Evolutionary conservation across 1,139 yeast genomes (phyloP), one percentile per base, ranked within the genome.

Genomic region (Suhomyces bolitotheri): DNA sequence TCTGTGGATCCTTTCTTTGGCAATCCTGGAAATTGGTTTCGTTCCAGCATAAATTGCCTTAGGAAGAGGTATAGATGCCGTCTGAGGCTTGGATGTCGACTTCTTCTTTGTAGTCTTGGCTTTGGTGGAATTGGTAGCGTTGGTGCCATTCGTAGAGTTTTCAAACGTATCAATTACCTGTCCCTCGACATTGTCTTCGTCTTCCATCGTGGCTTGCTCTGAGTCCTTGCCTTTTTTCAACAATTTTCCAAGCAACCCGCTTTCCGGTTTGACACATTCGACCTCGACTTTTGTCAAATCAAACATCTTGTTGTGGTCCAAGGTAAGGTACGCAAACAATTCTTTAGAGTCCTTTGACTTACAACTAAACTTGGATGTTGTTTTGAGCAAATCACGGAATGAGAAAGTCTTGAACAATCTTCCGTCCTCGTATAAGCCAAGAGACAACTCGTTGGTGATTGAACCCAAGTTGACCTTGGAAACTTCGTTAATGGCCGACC

Each of bases 381-480:
- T 71, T 25, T 66, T 67, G 13, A 47, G 40, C 21, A 70, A 44
- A 11, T 59, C 63, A 2, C 59, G 54, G 22, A 66, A 36, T 0
- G 53, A 44, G 36, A 63, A 66, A 9, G 71, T 56, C 41, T 67
- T 66, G 50, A 76, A 62, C n/a, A 71, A 57, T 15, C 60, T 45
- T 2, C 76, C 80, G 49, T 79, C 71, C 54, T 84, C 92, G 40
- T 61, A 68, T 20, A 85, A 56, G 7, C 71, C 71, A 32, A 85
- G 38, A 3, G 56, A 48, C 17, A 73, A 49, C 6, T 60, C 58
- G 12, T 64, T 62, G 2, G 45, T 41, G 12, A 65, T 44, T 4
- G 50, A 53, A 1, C 73, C 66, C 19, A 77, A 51, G 15, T 56
- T 61, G 14, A 76, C 30, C 29, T 49, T 52, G 5, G 59, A 51